These are phyloP conservation scores for Jatropha multifida DNA, from an alignment of 441 rosid genomes.

Conservation along the genomic window DNA sequence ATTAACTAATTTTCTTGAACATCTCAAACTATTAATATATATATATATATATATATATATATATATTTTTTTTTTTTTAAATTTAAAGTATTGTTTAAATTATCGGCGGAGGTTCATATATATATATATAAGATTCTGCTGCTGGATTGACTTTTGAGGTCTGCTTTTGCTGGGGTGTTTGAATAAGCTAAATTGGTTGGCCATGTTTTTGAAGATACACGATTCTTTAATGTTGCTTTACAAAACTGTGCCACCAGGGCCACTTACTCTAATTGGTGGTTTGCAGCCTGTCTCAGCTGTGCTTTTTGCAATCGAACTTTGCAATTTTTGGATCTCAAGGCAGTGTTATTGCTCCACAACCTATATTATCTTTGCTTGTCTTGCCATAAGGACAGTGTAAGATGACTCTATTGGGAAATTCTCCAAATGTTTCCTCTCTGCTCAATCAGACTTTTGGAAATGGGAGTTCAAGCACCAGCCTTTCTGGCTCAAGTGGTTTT, in stretches of 20 bases:
- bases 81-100: too few species aligned
- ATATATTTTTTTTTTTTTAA: too few species aligned
- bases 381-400: conserved; percentile 62
- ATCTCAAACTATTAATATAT: too few species aligned
- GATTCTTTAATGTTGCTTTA: too few species aligned
- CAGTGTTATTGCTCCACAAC: conserved; percentile 59
- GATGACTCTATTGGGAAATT: conserved; percentile 70
- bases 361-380: conserved; percentile 60
- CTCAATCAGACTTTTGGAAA: conserved; percentile 76
- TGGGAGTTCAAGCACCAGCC: conserved; percentile 51
- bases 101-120: too few species aligned
- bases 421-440: conserved; percentile 62
- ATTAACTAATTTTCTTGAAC: too few species aligned
- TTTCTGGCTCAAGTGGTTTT: conserved; percentile 46
- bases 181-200: not conserved
- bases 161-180: conserved; percentile 1
- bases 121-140: too few species aligned
- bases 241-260: conserved; percentile 19
- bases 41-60: too few species aligned
- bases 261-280: conserved; percentile 67
- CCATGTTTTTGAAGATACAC: too few species aligned
- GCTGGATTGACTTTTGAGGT: not conserved
- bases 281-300: conserved; percentile 63
- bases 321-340: conserved; percentile 67
- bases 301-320: conserved; percentile 57